phyloP scores from a whole-genome alignment of 371 early-diverging fungal genomes.

The Apophysomyces variabilis region DNA sequence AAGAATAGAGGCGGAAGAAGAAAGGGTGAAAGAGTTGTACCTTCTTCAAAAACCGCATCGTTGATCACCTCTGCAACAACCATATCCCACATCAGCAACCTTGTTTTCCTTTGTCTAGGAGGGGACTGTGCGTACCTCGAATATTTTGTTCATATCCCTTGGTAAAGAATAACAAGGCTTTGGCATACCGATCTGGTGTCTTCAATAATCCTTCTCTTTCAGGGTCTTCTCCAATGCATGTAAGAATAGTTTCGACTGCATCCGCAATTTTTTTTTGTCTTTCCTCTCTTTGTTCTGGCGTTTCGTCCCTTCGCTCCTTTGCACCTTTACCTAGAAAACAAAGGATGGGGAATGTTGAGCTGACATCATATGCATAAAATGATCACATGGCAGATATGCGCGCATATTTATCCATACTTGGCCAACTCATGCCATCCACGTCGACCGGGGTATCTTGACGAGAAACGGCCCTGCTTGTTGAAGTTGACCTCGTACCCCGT shows the following conservation, averaged over 20 bases:
- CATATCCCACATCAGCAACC: background rate
- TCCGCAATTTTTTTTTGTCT: slow-evolving; percentile 80
- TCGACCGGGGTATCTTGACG: slow-evolving; percentile 44
- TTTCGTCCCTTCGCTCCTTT: slow-evolving; percentile 76
- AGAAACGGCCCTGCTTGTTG: background rate
- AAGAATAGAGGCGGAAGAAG: background rate
- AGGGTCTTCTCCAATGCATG: slow-evolving; percentile 96
- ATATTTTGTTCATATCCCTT: slow-evolving; percentile 94
- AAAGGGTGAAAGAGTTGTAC: slow-evolving; percentile 40
- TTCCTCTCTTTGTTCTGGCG: slow-evolving; percentile 66
- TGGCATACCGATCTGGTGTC: slow-evolving; percentile 97
- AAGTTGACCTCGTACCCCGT: background rate
- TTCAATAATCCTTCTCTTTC: slow-evolving; percentile 93
- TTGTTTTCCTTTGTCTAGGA: background rate
- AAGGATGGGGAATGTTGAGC: background rate
- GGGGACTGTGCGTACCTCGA: slow-evolving; percentile 50
- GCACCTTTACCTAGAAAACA: slow-evolving; percentile 64
- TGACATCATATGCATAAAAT: background rate
- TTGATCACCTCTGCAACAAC: slow-evolving; percentile 74
- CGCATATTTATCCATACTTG: slow-evolving; percentile 39
- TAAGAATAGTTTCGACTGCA: slow-evolving; percentile 88
- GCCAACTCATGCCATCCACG: slow-evolving; percentile 55
- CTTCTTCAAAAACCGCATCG: slow-evolving; percentile 96
- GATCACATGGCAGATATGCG: slow-evolving; percentile 2
- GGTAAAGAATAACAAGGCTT: slow-evolving; percentile 96